These are phyloP conservation scores for Kwoniella sp. DNA, from an alignment of 768 basidiomycete species.

Conservation along the genomic window DNA sequence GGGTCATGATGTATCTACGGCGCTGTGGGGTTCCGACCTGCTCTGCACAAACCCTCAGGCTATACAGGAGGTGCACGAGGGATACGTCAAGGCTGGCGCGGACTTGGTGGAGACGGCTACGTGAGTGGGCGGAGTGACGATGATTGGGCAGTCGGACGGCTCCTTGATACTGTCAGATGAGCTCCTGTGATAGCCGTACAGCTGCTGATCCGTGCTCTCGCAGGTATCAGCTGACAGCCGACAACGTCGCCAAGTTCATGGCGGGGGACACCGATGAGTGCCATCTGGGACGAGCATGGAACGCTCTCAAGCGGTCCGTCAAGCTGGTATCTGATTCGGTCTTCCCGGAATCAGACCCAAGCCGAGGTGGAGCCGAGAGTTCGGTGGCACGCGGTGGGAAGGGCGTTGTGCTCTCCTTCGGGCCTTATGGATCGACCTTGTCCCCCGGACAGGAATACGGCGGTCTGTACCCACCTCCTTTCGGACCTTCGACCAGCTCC, in stretches of 20 bases:
- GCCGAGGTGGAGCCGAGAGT: too few species aligned
- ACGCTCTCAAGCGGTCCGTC: neutral
- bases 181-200: too few species aligned
- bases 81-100: conserved; percentile 65
- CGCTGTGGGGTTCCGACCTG: conserved; percentile 70
- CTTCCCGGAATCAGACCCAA: neutral
- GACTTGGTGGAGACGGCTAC: conserved; percentile 65
- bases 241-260: conserved; percentile 1
- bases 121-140: too few species aligned
- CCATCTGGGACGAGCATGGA: neutral
- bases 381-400: too few species aligned
- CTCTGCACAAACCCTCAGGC: conserved; percentile 57
- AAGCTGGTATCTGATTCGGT: neutral
- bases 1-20: conserved; percentile 45
- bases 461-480: conserved; percentile 72
- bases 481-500: conserved; percentile 54
- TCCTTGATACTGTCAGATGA: too few species aligned
- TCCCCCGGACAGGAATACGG: conserved; percentile 63
- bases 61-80: conserved; percentile 60
- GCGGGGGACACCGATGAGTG: conserved; percentile 14
- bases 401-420: conserved; percentile 68
- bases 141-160: too few species aligned
- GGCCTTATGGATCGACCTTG: conserved; percentile 68
- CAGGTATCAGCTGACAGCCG: conserved; percentile 32
- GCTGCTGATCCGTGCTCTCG: too few species aligned